Conservation (phyloP, 1,284 basidiomycete genomes). For the Malassezia pachydermatis region DNA sequence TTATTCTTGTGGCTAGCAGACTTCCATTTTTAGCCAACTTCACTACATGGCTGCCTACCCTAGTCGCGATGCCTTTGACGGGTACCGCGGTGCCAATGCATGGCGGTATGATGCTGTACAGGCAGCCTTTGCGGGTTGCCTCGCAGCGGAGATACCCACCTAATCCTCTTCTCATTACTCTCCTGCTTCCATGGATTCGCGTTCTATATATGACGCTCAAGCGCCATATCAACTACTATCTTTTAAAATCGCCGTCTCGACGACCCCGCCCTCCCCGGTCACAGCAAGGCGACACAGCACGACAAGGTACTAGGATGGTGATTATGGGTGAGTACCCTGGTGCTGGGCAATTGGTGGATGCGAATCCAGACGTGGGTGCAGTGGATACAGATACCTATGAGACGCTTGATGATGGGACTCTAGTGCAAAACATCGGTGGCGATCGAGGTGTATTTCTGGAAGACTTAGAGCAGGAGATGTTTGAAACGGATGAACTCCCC, state of each 20-base stretch:
- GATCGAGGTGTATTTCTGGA: conserved; percentile 2
- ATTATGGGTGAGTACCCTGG: conserved; percentile 6
- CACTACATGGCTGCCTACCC: conserved; percentile 33
- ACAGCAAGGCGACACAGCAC: not conserved
- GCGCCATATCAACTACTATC: conserved; percentile 22
- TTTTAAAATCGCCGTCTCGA: conserved; percentile 18
- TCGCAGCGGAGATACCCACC: conserved; percentile 25
- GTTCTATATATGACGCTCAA: conserved; percentile 32
- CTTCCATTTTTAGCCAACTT: conserved; percentile 32
- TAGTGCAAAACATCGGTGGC: not conserved
- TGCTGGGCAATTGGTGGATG: conserved; percentile 25
- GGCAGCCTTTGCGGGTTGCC: conserved; percentile 14
- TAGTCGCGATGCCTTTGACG: conserved; percentile 28
- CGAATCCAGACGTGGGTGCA: no score
- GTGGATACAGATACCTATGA: conserved; percentile 15
- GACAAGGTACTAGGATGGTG: conserved; percentile 2
- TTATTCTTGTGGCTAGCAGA: conserved; percentile 32
- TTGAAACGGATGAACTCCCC: conserved; percentile 13
- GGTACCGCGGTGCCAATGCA: conserved; percentile 17
- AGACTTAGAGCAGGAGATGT: conserved; percentile 14
- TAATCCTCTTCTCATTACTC: conserved; percentile 25
- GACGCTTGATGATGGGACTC: conserved; percentile 17
- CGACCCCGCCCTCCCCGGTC: no score
- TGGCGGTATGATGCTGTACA: conserved; percentile 14
- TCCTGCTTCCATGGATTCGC: conserved; percentile 38